Evolutionary conservation across 768 basidiomycete genomes (phyloP).

Genomic region (Leccinum barrowsii): DNA sequence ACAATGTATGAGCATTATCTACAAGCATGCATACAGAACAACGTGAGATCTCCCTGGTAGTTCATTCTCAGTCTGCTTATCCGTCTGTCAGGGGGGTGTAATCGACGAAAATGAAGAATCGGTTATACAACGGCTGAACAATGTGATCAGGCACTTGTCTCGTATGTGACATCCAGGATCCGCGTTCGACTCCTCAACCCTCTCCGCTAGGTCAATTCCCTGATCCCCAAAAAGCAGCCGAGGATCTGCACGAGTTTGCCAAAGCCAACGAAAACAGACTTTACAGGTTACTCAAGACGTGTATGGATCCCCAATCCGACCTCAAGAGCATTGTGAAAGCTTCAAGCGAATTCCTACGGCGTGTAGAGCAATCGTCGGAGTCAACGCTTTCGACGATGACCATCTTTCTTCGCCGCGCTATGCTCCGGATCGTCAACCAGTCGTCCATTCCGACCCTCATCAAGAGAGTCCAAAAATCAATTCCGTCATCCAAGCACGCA

Average conservation of each 20-base stretch:
- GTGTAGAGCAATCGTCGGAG: constrained; percentile 68
- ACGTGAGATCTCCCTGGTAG: constrained; percentile 50
- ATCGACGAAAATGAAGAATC: constrained; percentile 80
- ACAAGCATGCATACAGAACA: constrained; percentile 72
- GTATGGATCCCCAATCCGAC: constrained; percentile 82
- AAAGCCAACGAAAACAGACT: constrained; percentile 81
- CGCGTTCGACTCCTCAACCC: not conserved
- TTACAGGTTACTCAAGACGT: constrained; percentile 79
- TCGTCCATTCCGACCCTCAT: constrained; percentile 82
- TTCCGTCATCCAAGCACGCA: constrained; percentile 44
- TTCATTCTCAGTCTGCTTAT: not conserved
- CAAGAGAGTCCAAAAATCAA: constrained; percentile 55
- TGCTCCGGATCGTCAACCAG: constrained; percentile 74
- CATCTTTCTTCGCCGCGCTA: constrained; percentile 63
- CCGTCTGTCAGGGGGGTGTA: constrained; percentile 69
- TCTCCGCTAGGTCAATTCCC: constrained; percentile 45
- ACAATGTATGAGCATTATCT: constrained; percentile 67
- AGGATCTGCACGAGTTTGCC: constrained; percentile 81
- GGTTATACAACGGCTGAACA: constrained; percentile 52
- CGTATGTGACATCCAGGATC: constrained; percentile 39
- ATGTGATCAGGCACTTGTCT: constrained; percentile 54
- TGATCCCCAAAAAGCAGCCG: constrained; percentile 70
- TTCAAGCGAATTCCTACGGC: constrained; percentile 74
- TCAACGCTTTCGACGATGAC: constrained; percentile 65
- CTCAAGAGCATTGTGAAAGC: constrained; percentile 77